Conservation (phyloP, 1,284 basidiomycete genomes). For the Phylloboletellus chloephorus region DNA sequence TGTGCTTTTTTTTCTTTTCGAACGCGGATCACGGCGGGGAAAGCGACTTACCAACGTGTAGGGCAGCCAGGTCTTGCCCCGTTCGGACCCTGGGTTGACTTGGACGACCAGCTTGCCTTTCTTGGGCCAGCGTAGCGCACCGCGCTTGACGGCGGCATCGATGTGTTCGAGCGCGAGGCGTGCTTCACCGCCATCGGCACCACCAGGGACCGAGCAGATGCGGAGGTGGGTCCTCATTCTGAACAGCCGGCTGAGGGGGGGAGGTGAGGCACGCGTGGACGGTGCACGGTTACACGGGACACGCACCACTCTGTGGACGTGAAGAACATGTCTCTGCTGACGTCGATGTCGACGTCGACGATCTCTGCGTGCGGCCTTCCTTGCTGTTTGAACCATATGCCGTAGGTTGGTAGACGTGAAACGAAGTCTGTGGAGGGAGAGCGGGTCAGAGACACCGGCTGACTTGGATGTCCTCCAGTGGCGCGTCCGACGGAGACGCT, state of each 20-base stretch:
- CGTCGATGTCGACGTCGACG: conserved; percentile 21
- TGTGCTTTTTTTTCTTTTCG: no score
- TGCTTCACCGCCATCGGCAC: not conserved
- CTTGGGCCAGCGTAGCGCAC: conserved; percentile 19
- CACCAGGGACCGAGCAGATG: conserved; percentile 21
- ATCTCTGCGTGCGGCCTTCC: conserved; percentile 21
- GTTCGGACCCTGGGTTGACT: conserved; percentile 21
- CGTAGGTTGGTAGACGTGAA: conserved; percentile 14
- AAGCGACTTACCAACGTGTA: conserved; percentile 19
- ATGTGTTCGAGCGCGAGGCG: conserved; percentile 7
- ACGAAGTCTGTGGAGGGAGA: conserved; percentile 9
- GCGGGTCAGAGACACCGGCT: not conserved
- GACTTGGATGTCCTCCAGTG: conserved; percentile 1
- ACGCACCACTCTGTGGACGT: conserved; percentile 17
- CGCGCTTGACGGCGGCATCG: conserved; percentile 3
- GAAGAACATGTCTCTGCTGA: conserved; percentile 23
- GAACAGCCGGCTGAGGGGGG: conserved; percentile 4
- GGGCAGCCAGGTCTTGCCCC: conserved; percentile 29
- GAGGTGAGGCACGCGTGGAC: not conserved
- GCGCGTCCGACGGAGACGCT: conserved; percentile 1
- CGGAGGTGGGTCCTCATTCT: conserved; percentile 19
- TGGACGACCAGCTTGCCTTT: conserved; percentile 29
- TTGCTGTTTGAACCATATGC: conserved; percentile 25
- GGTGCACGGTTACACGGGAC: not conserved
- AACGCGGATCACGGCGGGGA: not conserved